Base-by-base conservation (phyloP, 345 rosid species). In the Noccaea bulbosa region DNA sequence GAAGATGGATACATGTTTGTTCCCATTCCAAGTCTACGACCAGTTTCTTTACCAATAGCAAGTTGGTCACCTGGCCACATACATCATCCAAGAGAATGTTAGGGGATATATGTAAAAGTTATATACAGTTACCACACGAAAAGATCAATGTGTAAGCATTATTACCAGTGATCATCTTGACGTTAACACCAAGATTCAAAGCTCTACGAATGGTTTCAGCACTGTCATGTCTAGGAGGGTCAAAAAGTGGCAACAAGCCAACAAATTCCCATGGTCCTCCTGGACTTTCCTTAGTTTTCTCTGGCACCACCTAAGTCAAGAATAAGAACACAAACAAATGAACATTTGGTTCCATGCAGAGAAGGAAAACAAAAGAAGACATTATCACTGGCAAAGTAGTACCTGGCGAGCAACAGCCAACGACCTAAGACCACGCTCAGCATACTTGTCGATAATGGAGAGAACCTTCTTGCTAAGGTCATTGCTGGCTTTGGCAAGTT, bases 221-320 rank as follows among this genome's bases (percentile, higher is more conserved):
- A 81, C 98, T 93, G 78, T 93, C 98, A 69, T 93, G 98, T 82
- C 98, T 87, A 5, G 98, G 98, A 56, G 98, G 98, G 84, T 93
- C 98, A 70, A 93, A 93, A 51, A 93, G 91, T 41, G 98, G 91
- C 82, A 93, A 75, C 78, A 93, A 77, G 71, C 98, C 98, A 75
- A 86, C 80, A 78, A 91, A 71, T 64, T 91, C 89, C 98, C 98
- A 93, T 20, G 97, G 97, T 51, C 80, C 87, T 11, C 98, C 98
- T 0, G 85, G 75, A 72, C 88, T 73, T 2, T 93, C 98, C 78
- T 88, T 93, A 3, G 84, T 75, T 79, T 82, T 87, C 81, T 88
- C 98, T 2, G 98, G 97, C 57, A 93, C 83, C 74, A 87, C 89
- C 98, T 93, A 80, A 57, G 2, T 17, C 20, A 17, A 20, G 22